Percentiles rank a stretch among this genome's conserved stretches.
Conservation (phyloP, 2,329 filamentous ascomycete genomes). For the Fusarium longipes region DNA sequence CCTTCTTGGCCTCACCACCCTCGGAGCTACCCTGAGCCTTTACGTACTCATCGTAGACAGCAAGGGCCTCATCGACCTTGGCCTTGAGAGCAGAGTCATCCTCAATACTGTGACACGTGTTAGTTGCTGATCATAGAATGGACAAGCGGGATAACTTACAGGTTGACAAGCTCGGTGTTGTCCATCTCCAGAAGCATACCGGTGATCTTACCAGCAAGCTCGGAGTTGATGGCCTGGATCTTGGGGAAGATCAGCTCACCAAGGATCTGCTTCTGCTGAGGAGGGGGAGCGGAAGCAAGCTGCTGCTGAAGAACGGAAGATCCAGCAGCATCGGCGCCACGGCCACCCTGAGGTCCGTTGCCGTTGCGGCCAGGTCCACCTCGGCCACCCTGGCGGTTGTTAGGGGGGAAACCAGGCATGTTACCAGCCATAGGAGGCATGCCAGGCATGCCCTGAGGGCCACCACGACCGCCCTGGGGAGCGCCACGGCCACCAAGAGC, state of each 20-base stretch:
- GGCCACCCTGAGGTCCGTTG: conserved; percentile 62
- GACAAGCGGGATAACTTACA: conserved; percentile 73
- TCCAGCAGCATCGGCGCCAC: conserved; percentile 53
- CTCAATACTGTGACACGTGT: conserved; percentile 73
- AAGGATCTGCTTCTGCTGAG: conserved; percentile 98
- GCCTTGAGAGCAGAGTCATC: conserved; percentile 88
- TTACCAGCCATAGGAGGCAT: conserved; percentile 72
- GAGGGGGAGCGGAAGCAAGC: conserved; percentile 66
- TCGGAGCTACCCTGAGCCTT: conserved; percentile 75
- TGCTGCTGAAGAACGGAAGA: conserved; percentile 65
- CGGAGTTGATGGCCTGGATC: conserved; percentile 93
- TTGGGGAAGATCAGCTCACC: conserved; percentile 99
- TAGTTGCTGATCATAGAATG: conserved; percentile 35
- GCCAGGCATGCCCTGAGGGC: conserved; percentile 68
- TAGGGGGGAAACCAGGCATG: conserved; percentile 68
- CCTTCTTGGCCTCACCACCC: conserved; percentile 60
- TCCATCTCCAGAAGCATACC: conserved; percentile 99
- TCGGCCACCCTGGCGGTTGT: conserved; percentile 64
- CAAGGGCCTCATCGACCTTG: conserved; percentile 98
- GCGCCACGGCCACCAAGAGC: conserved; percentile 72
- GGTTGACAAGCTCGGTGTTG: conserved; percentile 89
- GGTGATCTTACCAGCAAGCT: conserved; percentile 98
- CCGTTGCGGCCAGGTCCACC: conserved; percentile 57
- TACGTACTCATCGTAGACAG: conserved; percentile 98
- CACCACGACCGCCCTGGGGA: conserved; percentile 76